Base-by-base conservation (phyloP, 345 rosid genomes). In the Moringa oleifera region DNA sequence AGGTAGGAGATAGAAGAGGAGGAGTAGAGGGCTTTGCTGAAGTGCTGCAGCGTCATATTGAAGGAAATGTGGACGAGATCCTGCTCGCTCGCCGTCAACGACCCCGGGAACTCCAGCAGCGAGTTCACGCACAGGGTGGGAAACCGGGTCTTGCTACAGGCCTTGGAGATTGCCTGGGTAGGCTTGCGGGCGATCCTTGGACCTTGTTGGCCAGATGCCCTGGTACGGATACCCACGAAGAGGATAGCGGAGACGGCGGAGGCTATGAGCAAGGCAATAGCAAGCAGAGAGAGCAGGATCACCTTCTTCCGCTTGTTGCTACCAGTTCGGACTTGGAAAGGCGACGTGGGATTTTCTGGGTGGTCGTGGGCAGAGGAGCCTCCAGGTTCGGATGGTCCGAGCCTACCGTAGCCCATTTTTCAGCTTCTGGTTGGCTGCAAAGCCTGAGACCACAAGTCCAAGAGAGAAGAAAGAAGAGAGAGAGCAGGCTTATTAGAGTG, bases 31-130 rank as follows among this genome's bases (percentile, higher is more conserved):
- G 99, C 99, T 59, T 71, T 81, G 69, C 57, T 78, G 70, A 94
- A 79, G 70, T 86, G 96, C 69, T 87, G 95, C 13, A 90, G 85
- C 51, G 99, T 90, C 87, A 89, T 82, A 69, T 94, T 94, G 71
- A 94, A 80, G 33, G 99, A 85, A 73, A 94, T 84, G 91, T 94
- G 97, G 63, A 94, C 81, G 37, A 94, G 80, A 71, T 91, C 95
- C 57, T 72, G 70, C 62, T 88, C 77, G 58, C 54, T 66, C 2
- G 97, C 97, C 18, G 72, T 61, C 57, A 58, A 18, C 6, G 90
- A 70, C 45, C 88, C 99, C 0, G 97, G 96, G 59, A 87, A 84
- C 13, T 76, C 72, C n/a, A 83, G 70, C 0, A 94, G 80, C 11
- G 96, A 82, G 73, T 78, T 76, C 53, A 82, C 78, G 63, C 99